phyloP scores from a whole-genome alignment of 768 basidiomycete species.

The Rhodosporidiobolus odoratus region DNA sequence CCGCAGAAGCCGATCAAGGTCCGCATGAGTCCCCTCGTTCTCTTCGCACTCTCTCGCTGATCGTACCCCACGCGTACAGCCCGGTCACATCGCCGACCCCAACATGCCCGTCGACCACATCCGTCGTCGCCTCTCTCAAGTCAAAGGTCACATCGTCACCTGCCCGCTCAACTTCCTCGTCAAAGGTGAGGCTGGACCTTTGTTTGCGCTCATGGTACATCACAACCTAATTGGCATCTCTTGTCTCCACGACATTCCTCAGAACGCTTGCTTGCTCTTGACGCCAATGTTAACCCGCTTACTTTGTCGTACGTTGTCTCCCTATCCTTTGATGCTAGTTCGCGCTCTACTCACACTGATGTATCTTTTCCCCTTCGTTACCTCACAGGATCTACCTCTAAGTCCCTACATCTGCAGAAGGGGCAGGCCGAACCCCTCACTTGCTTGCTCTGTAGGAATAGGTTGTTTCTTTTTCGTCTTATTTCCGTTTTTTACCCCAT shows the following conservation, averaged over 20 bases:
- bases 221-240: background rate
- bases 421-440: too few species aligned
- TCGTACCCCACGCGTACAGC: constrained; percentile 12
- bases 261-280: constrained; percentile 14
- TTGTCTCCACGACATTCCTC: background rate
- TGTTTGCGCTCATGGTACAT: background rate
- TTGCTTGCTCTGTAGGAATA: too few species aligned
- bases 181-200: constrained; percentile 12
- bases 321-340: background rate
- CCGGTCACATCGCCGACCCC: constrained; percentile 25
- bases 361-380: background rate
- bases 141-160: constrained; percentile 37
- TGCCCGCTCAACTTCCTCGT: constrained; percentile 41
- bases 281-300: constrained; percentile 26
- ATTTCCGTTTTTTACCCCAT: too few species aligned
- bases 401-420: background rate
- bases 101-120: constrained; percentile 33
- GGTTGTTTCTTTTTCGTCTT: too few species aligned
- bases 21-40: background rate
- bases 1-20: constrained; percentile 34
- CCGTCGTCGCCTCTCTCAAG: constrained; percentile 31
- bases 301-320: constrained; percentile 15
- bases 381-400: constrained; percentile 12
- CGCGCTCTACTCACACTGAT: background rate
- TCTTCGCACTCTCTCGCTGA: background rate